phyloP scores from a whole-genome alignment of 371 early-diverging fungal genomes.

The Mortierella sp. region DNA sequence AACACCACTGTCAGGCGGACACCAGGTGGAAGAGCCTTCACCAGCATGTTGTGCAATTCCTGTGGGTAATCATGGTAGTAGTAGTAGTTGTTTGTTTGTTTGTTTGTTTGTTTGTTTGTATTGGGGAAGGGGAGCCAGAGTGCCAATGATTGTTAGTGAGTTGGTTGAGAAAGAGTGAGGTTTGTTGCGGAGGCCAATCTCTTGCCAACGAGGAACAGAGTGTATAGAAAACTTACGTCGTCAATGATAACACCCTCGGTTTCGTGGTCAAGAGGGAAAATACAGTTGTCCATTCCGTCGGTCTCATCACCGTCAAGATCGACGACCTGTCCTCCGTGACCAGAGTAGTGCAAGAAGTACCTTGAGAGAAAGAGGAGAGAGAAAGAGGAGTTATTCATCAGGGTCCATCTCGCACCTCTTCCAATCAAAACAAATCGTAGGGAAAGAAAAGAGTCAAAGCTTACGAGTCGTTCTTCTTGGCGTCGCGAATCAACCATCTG shows the following conservation, averaged over 20 bases:
- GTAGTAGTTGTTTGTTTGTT: conserved; percentile 40
- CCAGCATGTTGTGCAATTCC: conserved; percentile 65
- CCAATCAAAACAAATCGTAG: not conserved
- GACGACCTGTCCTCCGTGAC: conserved; percentile 74
- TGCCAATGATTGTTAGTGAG: not conserved
- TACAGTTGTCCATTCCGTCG: conserved; percentile 78
- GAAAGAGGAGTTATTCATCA: not conserved
- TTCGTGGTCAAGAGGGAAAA: conserved; percentile 80
- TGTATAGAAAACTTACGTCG: conserved; percentile 59
- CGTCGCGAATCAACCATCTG: conserved; percentile 77
- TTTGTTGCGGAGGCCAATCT: not conserved
- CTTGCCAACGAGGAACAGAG: not conserved
- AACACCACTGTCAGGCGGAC: conserved; percentile 87
- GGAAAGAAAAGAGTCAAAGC: conserved; percentile 29
- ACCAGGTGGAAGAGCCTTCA: conserved; percentile 77
- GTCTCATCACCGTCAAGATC: conserved; percentile 73
- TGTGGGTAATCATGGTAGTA: conserved; percentile 10
- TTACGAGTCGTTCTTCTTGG: conserved; percentile 71
- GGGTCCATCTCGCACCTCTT: not conserved
- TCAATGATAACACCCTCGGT: conserved; percentile 76
- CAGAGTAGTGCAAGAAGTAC: conserved; percentile 77
- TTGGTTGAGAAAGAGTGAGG: not conserved
- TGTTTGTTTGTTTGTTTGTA: conserved; percentile 30
- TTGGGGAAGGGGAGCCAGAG: conserved; percentile 1
- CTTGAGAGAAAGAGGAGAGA: not conserved